A percentile compares a stretch with the other conserved stretches of the same genome.
Evolutionary conservation across 495 filamentous ascomycete species (phyloP).

Genomic region (Tuber brumale): DNA sequence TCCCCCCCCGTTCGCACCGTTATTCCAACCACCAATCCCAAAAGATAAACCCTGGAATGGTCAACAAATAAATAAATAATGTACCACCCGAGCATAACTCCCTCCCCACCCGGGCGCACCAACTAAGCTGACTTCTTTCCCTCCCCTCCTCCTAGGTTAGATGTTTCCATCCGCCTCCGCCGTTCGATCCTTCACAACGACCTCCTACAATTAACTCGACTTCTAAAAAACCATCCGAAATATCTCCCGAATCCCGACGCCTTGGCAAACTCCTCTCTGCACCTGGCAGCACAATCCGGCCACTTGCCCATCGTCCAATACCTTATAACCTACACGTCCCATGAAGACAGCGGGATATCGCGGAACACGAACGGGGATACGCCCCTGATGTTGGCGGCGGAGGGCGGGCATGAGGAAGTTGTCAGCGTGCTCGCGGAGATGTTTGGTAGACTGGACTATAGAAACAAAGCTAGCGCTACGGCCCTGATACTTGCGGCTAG

Average conservation of each 20-base stretch:
- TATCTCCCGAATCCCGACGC: constrained; percentile 51
- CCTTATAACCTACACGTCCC: constrained; percentile 49
- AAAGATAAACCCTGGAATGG: not conserved
- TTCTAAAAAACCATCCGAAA: constrained; percentile 57
- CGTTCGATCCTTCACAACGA: constrained; percentile 68
- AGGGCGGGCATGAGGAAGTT: constrained; percentile 54
- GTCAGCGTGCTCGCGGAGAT: constrained; percentile 48
- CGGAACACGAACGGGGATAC: constrained; percentile 68
- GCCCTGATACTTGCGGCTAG: constrained; percentile 58
- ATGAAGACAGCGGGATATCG: constrained; percentile 56
- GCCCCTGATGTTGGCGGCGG: constrained; percentile 58
- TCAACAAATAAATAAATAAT: not conserved
- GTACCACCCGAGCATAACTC: not conserved
- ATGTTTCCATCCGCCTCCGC: constrained; percentile 58
- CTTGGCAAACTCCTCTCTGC: constrained; percentile 65
- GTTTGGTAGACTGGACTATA: constrained; percentile 29
- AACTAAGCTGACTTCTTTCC: not conserved
- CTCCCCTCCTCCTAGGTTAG: constrained; percentile 50
- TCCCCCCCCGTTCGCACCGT: not conserved
- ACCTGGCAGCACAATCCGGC: constrained; percentile 66
- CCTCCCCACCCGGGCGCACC: not conserved
- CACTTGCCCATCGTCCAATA: constrained; percentile 54
- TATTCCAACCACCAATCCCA: not conserved
- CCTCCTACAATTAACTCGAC: constrained; percentile 42
- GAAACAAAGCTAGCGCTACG: constrained; percentile 49